phyloP scores from a whole-genome alignment of 2,329 filamentous ascomycete genomes.

The Trichoderma koningiopsis region DNA sequence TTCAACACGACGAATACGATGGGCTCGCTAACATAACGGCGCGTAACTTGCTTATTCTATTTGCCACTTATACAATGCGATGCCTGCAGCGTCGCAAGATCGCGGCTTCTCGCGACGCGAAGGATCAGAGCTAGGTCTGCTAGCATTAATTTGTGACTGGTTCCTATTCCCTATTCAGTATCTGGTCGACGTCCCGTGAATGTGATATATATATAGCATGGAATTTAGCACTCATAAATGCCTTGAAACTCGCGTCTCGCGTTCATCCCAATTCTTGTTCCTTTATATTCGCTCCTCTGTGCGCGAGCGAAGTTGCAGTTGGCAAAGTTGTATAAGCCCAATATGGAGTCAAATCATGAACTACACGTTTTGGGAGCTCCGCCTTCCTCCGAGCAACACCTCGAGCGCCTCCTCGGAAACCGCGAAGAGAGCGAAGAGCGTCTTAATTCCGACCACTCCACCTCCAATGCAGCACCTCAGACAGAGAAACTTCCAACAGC shows the following conservation, averaged over 20 bases:
- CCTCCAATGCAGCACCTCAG: background rate
- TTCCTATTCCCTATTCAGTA: background rate
- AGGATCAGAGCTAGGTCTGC: background rate
- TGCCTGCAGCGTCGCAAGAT: background rate
- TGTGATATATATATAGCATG: background rate
- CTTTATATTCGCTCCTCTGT: background rate
- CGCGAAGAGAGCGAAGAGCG: background rate
- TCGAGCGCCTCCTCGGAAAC: background rate
- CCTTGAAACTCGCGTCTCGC: background rate
- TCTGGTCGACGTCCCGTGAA: background rate
- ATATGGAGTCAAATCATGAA: background rate
- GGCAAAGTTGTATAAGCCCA: background rate
- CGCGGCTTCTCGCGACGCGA: background rate
- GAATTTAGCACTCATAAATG: background rate
- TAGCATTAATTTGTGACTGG: background rate
- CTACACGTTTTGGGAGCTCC: background rate
- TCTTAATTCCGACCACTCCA: background rate
- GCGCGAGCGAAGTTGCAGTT: background rate
- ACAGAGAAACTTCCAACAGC: background rate
- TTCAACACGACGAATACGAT: background rate
- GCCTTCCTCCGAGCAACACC: background rate
- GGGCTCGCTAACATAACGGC: background rate
- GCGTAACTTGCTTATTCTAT: background rate
- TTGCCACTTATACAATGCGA: background rate
- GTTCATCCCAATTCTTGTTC: background rate